Evolutionary conservation across 768 basidiomycete genomes (phyloP).

Genomic region (Auricularia sp.): DNA sequence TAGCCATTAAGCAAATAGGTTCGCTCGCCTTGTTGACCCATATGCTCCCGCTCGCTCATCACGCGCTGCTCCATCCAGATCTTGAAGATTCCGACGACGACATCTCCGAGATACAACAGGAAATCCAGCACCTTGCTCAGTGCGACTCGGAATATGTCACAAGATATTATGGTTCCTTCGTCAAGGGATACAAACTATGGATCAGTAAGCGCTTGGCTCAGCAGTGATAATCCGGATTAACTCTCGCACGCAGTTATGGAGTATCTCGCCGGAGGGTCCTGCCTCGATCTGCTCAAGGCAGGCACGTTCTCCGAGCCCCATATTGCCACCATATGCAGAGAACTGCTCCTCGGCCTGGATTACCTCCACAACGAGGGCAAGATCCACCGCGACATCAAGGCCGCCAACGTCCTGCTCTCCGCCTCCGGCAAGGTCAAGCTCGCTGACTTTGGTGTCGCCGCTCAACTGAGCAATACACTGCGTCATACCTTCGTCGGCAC

Average conservation of each 20-base stretch:
- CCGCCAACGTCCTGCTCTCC: constrained; percentile 88
- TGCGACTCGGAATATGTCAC: constrained; percentile 97
- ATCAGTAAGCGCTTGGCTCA: constrained; percentile 36
- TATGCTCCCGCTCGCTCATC: constrained; percentile 8
- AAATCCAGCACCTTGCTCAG: constrained; percentile 91
- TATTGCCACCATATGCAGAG: constrained; percentile 90
- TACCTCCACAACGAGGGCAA: constrained; percentile 95
- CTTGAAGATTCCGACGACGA: constrained; percentile 98
- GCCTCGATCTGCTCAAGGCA: constrained; percentile 89
- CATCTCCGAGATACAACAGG: constrained; percentile 96
- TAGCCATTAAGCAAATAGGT: constrained; percentile 98
- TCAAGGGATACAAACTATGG: constrained; percentile 95
- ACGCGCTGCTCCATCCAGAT: constrained; percentile 38
- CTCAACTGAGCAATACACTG: constrained; percentile 87
- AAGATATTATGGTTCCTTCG: constrained; percentile 93
- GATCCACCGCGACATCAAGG: constrained; percentile 98
- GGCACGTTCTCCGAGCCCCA: constrained; percentile 87
- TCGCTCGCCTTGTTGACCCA: constrained; percentile 20
- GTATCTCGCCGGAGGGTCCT: constrained; percentile 96
- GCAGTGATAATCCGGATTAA: too few relatives aligned
- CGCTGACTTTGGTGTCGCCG: constrained; percentile 97
- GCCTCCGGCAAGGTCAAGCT: constrained; percentile 91
- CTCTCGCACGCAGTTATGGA: constrained; percentile 62
- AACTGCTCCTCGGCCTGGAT: constrained; percentile 84
- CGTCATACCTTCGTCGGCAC: constrained; percentile 97